Evolutionary conservation across 345 rosid genomes (phyloP).

Genomic region (Pseudoturritis turrita): DNA sequence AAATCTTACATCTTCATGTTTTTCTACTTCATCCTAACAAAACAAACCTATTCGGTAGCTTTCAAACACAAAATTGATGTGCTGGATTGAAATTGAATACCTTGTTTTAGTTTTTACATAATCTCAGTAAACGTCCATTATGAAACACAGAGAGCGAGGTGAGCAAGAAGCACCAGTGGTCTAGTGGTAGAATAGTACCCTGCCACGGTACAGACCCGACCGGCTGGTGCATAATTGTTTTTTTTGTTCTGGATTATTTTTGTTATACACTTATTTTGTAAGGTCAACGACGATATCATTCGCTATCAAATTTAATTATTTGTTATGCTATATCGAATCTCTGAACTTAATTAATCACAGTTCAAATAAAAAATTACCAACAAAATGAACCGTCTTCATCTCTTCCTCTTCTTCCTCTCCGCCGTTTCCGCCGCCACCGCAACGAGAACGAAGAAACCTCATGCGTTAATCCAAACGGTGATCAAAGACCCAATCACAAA

Average conservation of each 20-base stretch:
- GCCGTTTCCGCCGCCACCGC: not conserved
- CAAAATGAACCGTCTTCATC: not conserved
- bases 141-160: too few relatives aligned
- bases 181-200: constrained; percentile 61
- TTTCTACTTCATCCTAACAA: not conserved
- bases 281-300: not conserved
- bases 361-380: not conserved
- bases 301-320: not conserved
- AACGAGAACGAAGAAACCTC: not conserved
- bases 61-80: not conserved
- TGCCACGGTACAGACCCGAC: constrained; percentile 85
- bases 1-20: not conserved
- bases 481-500: constrained; percentile 28
- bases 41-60: not conserved
- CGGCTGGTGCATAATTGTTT: too few relatives aligned
- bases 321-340: not conserved
- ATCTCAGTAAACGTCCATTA: too few relatives aligned
- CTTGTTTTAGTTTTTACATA: not conserved
- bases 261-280: too few relatives aligned
- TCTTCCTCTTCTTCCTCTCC: not conserved
- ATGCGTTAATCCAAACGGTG: constrained; percentile 21
- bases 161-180: constrained; percentile 38
- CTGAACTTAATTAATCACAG: not conserved
- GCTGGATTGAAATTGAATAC: not conserved
- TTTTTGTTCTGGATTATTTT: too few relatives aligned